These are phyloP conservation scores for Excoecaria cochinchinensis DNA, from an alignment of 345 rosid genomes.

Conservation along the genomic window DNA sequence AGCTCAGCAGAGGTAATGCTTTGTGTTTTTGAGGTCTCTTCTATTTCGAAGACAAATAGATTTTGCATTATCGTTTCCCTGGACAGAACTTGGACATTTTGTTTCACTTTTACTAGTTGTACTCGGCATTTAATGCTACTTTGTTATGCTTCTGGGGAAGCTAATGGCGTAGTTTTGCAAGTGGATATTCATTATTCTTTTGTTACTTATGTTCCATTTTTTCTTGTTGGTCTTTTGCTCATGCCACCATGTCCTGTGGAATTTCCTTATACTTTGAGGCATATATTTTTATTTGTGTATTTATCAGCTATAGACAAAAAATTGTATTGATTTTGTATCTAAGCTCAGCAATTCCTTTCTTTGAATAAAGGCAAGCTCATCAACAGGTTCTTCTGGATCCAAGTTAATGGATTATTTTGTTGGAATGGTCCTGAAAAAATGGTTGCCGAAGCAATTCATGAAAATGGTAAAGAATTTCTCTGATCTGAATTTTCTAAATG, in stretches of 20 bases:
- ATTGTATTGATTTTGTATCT: background rate
- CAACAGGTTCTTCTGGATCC: constrained; percentile 52
- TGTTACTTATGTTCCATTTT: background rate
- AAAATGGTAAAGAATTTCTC: constrained; percentile 48
- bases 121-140: background rate
- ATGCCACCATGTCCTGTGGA: background rate
- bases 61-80: background rate
- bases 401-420: constrained; percentile 56
- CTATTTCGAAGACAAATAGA: background rate
- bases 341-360: constrained; percentile 3
- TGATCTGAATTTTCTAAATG: background rate
- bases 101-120: background rate
- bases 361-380: constrained; percentile 46
- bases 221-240: background rate
- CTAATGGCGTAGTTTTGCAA: background rate
- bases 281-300: background rate
- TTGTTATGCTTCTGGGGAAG: background rate
- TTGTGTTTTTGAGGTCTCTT: background rate
- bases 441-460: constrained; percentile 57
- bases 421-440: constrained; percentile 62
- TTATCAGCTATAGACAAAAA: background rate
- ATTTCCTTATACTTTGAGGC: background rate
- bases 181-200: background rate
- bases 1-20: constrained; percentile 21
- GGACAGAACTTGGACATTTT: background rate